Base-by-base conservation (phyloP, 192 early-diverging fungal species). In the Rhizoclosmatium sp. region DNA sequence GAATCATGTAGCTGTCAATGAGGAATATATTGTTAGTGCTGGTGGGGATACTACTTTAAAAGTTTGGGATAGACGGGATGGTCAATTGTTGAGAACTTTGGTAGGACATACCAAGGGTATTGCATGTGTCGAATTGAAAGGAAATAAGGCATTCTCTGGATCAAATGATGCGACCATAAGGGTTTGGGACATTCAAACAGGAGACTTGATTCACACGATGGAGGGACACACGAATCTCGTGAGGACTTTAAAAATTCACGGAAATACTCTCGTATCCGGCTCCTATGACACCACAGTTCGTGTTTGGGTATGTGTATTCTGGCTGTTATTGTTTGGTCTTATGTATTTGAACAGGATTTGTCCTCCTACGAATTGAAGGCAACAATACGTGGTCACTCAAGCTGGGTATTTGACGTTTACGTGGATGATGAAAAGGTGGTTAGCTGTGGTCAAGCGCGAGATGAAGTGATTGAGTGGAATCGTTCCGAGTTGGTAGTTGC, bases 201-300 rank as follows among this genome's bases (percentile, higher is more conserved):
- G 98, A n/a, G 83, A 82, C 0, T 90, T 88, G 59, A 78, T 97
- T 47, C 91, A 92, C 67, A 87, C 90, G 40, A 84, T 98, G 12
- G 94, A 95, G 80, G 87, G 97, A 0, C 98, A 99, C 76, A 88
- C 91, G n/a, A 94, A 92, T n/a, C 87, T 99, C 1, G 98, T 99
- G 0, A 84, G 94, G 47, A 94, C 94, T 0, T 73, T 95, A 2
- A 90, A 92, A 69, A 89, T 94, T 75, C 82, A 92, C 64, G 65
- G 76, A 62, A 82, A 89, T 44, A 78, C 88, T 19, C 85, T 97
- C 14, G 92, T 98, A n/a, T 94, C 93, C 19, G 96, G 94, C 3
- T 90, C 91, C 39, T 98, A 98, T 81, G 93, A 97, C 82, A 86
- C 97, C 42, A 95, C 95, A 3, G 95, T 99, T 31, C 87, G 97